Conservation (phyloP, 371 early-diverging fungal genomes). For the Circinella minor region DNA sequence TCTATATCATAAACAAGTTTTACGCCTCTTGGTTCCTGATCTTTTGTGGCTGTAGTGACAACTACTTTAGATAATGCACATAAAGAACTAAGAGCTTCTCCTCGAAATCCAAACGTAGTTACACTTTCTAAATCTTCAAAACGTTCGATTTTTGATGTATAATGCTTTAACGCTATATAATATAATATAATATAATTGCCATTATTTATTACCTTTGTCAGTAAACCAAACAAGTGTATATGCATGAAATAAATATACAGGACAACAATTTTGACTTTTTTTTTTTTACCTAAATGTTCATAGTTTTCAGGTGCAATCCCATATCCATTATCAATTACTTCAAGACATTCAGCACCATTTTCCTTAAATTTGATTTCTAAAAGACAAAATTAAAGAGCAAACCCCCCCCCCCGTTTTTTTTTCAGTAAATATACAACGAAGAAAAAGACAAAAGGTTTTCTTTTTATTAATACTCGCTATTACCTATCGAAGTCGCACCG, state of each 20-base stretch:
- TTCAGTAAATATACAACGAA: not conserved
- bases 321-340: constrained; percentile 86
- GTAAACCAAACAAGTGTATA: too few species aligned
- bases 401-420: not conserved
- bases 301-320: constrained; percentile 76
- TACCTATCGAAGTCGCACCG: constrained; percentile 82
- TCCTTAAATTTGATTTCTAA: constrained; percentile 84
- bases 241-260: too few species aligned
- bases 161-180: constrained; percentile 66
- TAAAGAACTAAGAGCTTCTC: constrained; percentile 84
- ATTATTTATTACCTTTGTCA: too few species aligned
- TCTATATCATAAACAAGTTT: constrained; percentile 70
- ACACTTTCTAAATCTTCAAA: constrained; percentile 76
- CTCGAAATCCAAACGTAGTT: constrained; percentile 83
- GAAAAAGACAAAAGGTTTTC: not conserved
- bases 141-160: constrained; percentile 77
- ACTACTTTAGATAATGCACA: constrained; percentile 67
- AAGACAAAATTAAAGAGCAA: not conserved
- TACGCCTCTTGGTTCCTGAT: constrained; percentile 68
- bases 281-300: constrained; percentile 60
- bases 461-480: not conserved
- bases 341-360: constrained; percentile 74
- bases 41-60: constrained; percentile 71
- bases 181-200: not conserved
- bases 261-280: too few species aligned